Base-by-base conservation (phyloP, 2,329 filamentous ascomycete genomes). In the Leptographium lundbergii region DNA sequence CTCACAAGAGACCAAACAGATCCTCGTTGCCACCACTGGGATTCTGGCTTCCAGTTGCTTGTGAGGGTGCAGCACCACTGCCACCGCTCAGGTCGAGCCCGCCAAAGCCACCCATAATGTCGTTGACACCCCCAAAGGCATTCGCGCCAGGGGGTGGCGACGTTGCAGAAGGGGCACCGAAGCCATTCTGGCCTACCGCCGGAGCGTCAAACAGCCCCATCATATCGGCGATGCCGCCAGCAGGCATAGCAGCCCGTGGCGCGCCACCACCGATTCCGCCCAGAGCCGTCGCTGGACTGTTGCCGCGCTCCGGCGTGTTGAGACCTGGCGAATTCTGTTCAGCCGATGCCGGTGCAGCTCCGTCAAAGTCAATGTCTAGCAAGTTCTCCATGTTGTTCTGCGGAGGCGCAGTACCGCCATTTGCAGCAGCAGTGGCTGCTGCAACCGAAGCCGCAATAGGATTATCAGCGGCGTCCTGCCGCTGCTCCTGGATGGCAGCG, bases 401-500 rank as follows among this genome's bases (percentile, higher is more conserved):
- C 7, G 59, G 25, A 7, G 76, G 69, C 1, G 77, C 64, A 9
- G 68, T 84, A 45, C 52, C 48, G 14, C 52, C 54, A 29, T 39
- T 57, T 45, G 42, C 45, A 9, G 47, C 27, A 0, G 84, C 84
- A 0, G 84, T 84, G 0, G 81, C 81, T 0, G 86, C 85, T 0
- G 85, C 85, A 1, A 88, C 88, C 0, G 89, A 88, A 0, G 91
- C 92, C 0, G 92, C 92, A 65, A 97, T 89, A 1, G 94, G 92
- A 70, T 97, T 96, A 66, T 97, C 94, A 62, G 85, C 88, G 1
- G 89, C 89, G 67, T 96, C 90, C 73, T 97, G 85, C 64, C 88
- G 83, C 76, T 96, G 91, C 75, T 99, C 94, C 76, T 96, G 91
- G 69, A 99, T 96, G 61, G 94, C 94, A 56, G 92, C 92, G 65